phyloP scores from a whole-genome alignment of 1,284 basidiomycete genomes.

The Mycosarcoma mackinlayi region DNA sequence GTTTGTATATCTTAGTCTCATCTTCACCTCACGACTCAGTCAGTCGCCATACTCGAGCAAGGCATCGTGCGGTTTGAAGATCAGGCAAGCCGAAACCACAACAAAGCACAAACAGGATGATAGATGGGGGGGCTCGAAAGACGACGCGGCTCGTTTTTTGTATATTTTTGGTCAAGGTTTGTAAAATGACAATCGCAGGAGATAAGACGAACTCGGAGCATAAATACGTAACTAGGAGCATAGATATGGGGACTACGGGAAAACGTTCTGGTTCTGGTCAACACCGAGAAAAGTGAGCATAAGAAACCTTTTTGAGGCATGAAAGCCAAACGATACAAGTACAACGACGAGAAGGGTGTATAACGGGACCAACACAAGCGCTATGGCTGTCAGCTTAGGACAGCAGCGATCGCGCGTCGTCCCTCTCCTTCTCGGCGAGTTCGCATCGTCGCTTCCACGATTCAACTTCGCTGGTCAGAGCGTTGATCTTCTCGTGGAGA shows the following conservation, averaged over 20 bases:
- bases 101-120: neutral
- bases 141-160: constrained; percentile 4
- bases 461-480: constrained; percentile 53
- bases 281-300: constrained; percentile 6
- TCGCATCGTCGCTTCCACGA: constrained; percentile 65
- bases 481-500: constrained; percentile 62
- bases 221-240: constrained; percentile 14
- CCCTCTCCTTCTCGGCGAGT: constrained; percentile 60
- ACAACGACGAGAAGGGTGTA: constrained; percentile 25
- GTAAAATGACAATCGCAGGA: neutral
- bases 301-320: constrained; percentile 21
- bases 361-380: neutral
- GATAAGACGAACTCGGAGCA: constrained; percentile 23
- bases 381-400: neutral
- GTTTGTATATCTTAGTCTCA: neutral
- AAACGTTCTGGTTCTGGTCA: constrained; percentile 26
- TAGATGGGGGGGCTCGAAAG: constrained; percentile 7
- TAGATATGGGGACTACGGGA: constrained; percentile 2
- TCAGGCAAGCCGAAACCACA: too few relatives aligned
- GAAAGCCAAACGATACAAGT: constrained; percentile 3
- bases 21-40: too few relatives aligned
- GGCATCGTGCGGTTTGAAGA: too few relatives aligned
- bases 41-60: too few relatives aligned
- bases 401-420: constrained; percentile 37
- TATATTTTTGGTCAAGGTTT: neutral